Evolutionary conservation across 768 basidiomycete genomes (phyloP).

Genomic region (Mycena filopes): DNA sequence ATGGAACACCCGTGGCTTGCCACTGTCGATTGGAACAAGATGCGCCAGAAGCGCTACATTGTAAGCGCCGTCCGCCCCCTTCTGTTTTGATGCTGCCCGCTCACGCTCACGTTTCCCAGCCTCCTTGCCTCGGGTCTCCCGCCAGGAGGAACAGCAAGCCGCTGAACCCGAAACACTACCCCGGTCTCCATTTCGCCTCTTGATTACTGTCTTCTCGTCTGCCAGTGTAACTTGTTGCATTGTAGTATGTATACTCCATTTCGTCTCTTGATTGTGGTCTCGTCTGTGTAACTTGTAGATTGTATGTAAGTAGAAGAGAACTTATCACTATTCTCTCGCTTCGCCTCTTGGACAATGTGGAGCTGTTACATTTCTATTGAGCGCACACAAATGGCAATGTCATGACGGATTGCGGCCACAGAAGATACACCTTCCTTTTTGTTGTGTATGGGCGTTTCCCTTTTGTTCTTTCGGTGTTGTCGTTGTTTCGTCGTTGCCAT

Average conservation of each 20-base stretch:
- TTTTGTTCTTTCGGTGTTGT: no score
- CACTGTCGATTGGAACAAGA: conserved; percentile 58
- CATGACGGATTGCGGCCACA: background rate
- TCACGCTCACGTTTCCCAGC: conserved; percentile 32
- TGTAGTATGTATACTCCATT: background rate
- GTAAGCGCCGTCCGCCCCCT: conserved; percentile 49
- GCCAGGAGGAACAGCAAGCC: background rate
- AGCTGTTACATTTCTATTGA: conserved; percentile 3
- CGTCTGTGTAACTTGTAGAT: background rate
- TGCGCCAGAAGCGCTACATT: conserved; percentile 53
- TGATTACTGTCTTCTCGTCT: background rate
- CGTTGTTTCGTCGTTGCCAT: conserved; percentile 4
- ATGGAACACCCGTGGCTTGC: conserved; percentile 57
- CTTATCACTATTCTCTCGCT: no score
- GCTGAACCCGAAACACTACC: conserved; percentile 11
- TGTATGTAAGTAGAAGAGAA: background rate
- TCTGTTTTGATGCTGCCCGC: conserved; percentile 8
- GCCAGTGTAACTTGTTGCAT: background rate
- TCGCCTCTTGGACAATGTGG: no score
- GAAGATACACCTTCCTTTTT: conserved; percentile 3
- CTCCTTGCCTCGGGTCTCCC: conserved; percentile 46
- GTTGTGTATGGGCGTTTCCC: no score
- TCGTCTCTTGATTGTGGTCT: background rate
- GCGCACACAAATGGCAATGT: background rate
- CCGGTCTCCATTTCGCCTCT: conserved; percentile 10